Base-by-base conservation (phyloP, 2,329 filamentous ascomycete genomes). In the Colletotrichum tamarilloi region DNA sequence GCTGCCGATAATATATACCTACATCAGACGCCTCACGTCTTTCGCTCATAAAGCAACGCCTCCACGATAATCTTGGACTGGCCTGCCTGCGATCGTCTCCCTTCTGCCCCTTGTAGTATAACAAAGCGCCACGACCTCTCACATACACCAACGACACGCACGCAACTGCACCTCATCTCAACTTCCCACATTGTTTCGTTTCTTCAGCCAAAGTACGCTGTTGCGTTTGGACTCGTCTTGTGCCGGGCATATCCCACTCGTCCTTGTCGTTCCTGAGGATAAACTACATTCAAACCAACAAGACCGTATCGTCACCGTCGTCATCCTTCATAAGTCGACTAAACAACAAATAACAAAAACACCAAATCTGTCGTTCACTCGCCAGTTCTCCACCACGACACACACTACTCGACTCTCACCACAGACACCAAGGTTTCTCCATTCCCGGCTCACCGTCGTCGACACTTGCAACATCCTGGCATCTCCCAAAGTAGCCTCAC, bases 1-100 rank as follows among this genome's bases (percentile, higher is more conserved):
- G 74, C 71, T 73, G 52, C 74, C 67, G 71, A 75, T 76, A 76
- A 75, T 76, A 77, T 73, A 75, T 75, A 74, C 75, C 73, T 75
- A 76, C 77, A 76, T 75, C 72, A 76, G 67, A 72, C 63, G 68
- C 72, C 68, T 72, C 72, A 74, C 65, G 32, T 68, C 68, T 56
- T 64, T 68, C 62, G 62, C 59, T 65, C 67, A 65, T 73, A 69
- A 63, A 73, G 56, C 42, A 65, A 73, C 70, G 67, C 68, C 68
- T 67, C 76, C 70, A 69, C 74, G 74, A 74, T 72, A 68, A 68
- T 24, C 35, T 74, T 73, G 28, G 67, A 46, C 70, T 70, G 67
- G 60, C 11, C 32, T 35, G 38, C 67, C 67, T 49, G 66, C 53
- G 22, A 68, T 74, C 63, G 60, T 52, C 59, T 49, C 70, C 53